Evolutionary conservation across 441 rosid genomes (phyloP).

Genomic region (Gossypium lobatum): DNA sequence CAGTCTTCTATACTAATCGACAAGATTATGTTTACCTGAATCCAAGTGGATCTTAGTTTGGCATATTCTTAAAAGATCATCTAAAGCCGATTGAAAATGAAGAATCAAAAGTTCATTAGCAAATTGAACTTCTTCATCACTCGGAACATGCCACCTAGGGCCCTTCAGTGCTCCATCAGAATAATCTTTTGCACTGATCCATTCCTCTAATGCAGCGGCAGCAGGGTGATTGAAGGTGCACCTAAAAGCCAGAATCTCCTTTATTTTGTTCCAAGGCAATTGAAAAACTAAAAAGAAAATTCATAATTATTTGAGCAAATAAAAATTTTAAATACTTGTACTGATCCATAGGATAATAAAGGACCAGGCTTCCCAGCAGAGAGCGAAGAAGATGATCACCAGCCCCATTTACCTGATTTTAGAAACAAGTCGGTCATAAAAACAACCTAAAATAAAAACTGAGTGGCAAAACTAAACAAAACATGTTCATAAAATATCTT

Average conservation of each 20-base stretch:
- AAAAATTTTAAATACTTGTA: conserved; percentile 58
- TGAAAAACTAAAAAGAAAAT: conserved; percentile 7
- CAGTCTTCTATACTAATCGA: neutral
- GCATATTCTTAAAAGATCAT: conserved; percentile 82
- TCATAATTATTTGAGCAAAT: conserved; percentile 8
- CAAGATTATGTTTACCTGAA: conserved; percentile 48
- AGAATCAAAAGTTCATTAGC: conserved; percentile 90
- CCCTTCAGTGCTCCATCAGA: conserved; percentile 40
- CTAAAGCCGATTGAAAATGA: conserved; percentile 88
- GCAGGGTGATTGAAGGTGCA: conserved; percentile 75
- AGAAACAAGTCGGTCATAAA: conserved; percentile 5
- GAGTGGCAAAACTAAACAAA: neutral
- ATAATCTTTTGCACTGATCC: conserved; percentile 92
- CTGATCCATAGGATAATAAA: conserved; percentile 89
- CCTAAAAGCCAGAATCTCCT: conserved; percentile 41
- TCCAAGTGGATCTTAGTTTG: conserved; percentile 75
- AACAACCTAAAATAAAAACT: neutral
- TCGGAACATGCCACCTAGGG: conserved; percentile 95
- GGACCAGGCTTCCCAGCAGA: conserved; percentile 83
- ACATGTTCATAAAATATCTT: conserved; percentile 4
- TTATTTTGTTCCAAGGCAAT: conserved; percentile 1
- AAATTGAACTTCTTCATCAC: conserved; percentile 79
- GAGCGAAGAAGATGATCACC: conserved; percentile 94
- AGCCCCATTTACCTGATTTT: conserved; percentile 84
- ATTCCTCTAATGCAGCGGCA: conserved; percentile 77